These are phyloP conservation scores for Naganishia vaughanmartiniae DNA, from an alignment of 768 basidiomycete species.

Conservation along the genomic window DNA sequence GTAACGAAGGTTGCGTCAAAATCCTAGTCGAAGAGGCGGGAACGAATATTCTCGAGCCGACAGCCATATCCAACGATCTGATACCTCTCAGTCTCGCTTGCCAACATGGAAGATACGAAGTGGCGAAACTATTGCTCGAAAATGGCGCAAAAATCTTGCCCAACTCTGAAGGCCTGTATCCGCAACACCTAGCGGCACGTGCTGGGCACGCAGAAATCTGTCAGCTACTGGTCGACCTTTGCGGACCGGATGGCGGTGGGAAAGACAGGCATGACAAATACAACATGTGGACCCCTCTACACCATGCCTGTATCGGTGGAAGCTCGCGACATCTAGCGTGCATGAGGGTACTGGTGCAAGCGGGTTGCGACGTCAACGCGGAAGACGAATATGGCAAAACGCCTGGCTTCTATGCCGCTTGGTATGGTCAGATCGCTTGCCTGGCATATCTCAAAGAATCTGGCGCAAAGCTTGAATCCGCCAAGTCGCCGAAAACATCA, in stretches of 20 bases:
- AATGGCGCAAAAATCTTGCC: slow-evolving; percentile 74
- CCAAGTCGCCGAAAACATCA: slow-evolving; percentile 20
- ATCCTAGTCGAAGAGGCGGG: slow-evolving; percentile 74
- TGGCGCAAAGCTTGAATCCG: slow-evolving; percentile 39
- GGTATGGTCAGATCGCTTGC: slow-evolving; percentile 64
- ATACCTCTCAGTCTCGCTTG: slow-evolving; percentile 87
- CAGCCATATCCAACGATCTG: slow-evolving; percentile 63
- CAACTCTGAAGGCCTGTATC: slow-evolving; percentile 94
- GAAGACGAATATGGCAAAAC: slow-evolving; percentile 80
- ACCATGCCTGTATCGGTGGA: slow-evolving; percentile 88
- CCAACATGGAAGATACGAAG: slow-evolving; percentile 79
- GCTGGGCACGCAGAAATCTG: slow-evolving; percentile 88
- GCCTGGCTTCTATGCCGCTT: slow-evolving; percentile 90
- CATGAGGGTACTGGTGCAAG: slow-evolving; percentile 72
- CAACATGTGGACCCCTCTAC: slow-evolving; percentile 95
- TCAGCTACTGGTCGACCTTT: slow-evolving; percentile 63
- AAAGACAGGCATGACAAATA: slow-evolving; percentile 93
- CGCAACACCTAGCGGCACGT: slow-evolving; percentile 90
- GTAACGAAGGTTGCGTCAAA: slow-evolving; percentile 74
- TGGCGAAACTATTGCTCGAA: slow-evolving; percentile 72
- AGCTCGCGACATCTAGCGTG: slow-evolving; percentile 60
- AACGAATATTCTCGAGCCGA: slow-evolving; percentile 60
- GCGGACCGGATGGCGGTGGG: slow-evolving; percentile 56
- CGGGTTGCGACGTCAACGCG: slow-evolving; percentile 70
- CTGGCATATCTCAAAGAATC: slow-evolving; percentile 44